These are phyloP conservation scores for Bryoglossum gracile DNA, from an alignment of 495 filamentous ascomycete species.

Conservation along the genomic window DNA sequence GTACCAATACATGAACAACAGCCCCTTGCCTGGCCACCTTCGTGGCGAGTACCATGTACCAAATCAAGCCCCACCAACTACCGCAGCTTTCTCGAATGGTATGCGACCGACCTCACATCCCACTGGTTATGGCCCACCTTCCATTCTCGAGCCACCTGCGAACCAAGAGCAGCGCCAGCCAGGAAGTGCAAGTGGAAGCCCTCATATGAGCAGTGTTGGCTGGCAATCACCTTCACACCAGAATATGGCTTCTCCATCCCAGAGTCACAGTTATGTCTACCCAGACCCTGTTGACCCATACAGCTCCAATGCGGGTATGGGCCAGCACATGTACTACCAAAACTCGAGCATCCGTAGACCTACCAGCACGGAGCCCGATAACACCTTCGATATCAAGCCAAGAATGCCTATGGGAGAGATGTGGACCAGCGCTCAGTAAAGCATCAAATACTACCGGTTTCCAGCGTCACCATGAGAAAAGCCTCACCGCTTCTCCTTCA, in stretches of 20 bases:
- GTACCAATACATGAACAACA: conserved; percentile 55
- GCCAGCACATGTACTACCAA: conserved; percentile 59
- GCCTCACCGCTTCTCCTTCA: not conserved
- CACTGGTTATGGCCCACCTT: conserved; percentile 68
- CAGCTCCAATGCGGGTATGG: conserved; percentile 46
- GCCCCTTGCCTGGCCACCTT: conserved; percentile 74
- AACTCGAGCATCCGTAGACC: conserved; percentile 58
- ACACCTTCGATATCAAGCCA: conserved; percentile 59
- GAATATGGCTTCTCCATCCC: conserved; percentile 58
- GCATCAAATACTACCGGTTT: not conserved
- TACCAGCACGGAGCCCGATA: conserved; percentile 64
- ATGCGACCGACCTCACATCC: conserved; percentile 70
- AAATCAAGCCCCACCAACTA: conserved; percentile 46
- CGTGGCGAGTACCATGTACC: conserved; percentile 60
- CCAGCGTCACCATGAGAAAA: not conserved
- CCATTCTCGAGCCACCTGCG: conserved; percentile 80
- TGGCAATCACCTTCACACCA: conserved; percentile 66
- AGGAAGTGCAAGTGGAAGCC: conserved; percentile 61
- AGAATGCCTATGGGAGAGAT: conserved; percentile 36
- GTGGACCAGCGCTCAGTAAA: conserved; percentile 28
- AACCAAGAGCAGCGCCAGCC: conserved; percentile 59
- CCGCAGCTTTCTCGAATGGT: conserved; percentile 54
- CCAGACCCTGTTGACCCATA: conserved; percentile 55
- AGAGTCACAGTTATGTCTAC: conserved; percentile 58
- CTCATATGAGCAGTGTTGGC: conserved; percentile 63